Conservation (phyloP, 2,329 filamentous ascomycete genomes). For the Incumbomyces lentus region DNA sequence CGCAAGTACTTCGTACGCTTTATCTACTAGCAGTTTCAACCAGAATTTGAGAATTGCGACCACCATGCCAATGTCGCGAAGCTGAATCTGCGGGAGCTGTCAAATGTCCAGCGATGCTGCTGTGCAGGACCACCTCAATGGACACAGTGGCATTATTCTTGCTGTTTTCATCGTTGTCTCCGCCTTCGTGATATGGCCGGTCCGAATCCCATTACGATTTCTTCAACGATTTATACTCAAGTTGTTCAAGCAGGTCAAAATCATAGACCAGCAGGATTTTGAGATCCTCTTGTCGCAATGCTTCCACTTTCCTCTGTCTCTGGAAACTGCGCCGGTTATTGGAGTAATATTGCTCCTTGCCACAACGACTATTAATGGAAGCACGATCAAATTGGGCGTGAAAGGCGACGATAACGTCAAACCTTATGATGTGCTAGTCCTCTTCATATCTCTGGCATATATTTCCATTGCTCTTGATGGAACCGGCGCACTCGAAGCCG, state of each 20-base stretch:
- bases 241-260: constrained; percentile 4
- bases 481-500: constrained; percentile 19
- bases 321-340: constrained; percentile 18
- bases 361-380: constrained; percentile 20
- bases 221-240: constrained; percentile 10
- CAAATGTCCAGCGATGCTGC: constrained; percentile 8
- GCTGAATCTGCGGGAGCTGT: not conserved
- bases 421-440: constrained; percentile 21
- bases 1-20: too few species aligned
- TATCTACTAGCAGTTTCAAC: too few species aligned
- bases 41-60: too few species aligned
- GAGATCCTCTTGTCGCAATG: constrained; percentile 6
- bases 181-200: constrained; percentile 17
- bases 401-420: constrained; percentile 19
- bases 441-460: constrained; percentile 21
- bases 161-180: constrained; percentile 21
- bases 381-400: constrained; percentile 19
- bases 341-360: constrained; percentile 19
- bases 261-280: constrained; percentile 10
- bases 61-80: too few species aligned
- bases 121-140: constrained; percentile 17
- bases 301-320: constrained; percentile 16
- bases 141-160: constrained; percentile 19
- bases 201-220: constrained; percentile 12
- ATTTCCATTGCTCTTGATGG: constrained; percentile 21